Evolutionary conservation across 805 yeast species (phyloP), one percentile per base, ranked within the genome.

Genomic region (Candida boidinii): DNA sequence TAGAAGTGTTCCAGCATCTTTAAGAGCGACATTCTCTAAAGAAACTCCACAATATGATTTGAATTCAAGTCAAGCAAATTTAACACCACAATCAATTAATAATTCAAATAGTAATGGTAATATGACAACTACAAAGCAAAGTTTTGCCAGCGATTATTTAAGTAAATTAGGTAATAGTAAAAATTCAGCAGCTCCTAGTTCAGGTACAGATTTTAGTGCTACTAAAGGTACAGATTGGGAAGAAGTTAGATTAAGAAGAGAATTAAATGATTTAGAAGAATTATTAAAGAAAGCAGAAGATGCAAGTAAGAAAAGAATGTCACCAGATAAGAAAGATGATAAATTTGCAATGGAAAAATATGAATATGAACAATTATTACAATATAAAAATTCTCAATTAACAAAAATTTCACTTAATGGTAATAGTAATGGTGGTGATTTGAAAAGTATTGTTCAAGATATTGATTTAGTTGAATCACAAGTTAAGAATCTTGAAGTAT

Each of bases 161-260:
- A 64, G 60, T 39, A 67, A 78, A 52, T 60, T 79, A 38, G 79
- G 86, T 13, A 60, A 71, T n/a, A 50, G 57, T 19, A n/a, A n/a
- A n/a, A 57, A 51, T 29, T 48, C 64, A 4, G 40, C 50, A 11
- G 43, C 51, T 18, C 42, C 45, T n/a, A 53, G 60, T 10, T 56
- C 58, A 20, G 87, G 86, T 5, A 77, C 87, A 0, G 88, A 84
- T 51, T 80, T 81, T 51, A 71, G 80, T 4, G 68, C 76, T 1
- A 79, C 76, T 4, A 71, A 73, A 45, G 87, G 79, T n/a, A 76
- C 86, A 2, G 95, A 87, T 49, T 86, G 96, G 95, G 96, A 88
- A 54, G 86, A 81, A 48, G 94, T 81, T 12, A 70, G 92, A 44
- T 68, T 87, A 43, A 76, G 77, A 58, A 72, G 88, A 31, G 90